Conservation (phyloP, 371 early-diverging fungal species). For the Mucor saturninus region DNA sequence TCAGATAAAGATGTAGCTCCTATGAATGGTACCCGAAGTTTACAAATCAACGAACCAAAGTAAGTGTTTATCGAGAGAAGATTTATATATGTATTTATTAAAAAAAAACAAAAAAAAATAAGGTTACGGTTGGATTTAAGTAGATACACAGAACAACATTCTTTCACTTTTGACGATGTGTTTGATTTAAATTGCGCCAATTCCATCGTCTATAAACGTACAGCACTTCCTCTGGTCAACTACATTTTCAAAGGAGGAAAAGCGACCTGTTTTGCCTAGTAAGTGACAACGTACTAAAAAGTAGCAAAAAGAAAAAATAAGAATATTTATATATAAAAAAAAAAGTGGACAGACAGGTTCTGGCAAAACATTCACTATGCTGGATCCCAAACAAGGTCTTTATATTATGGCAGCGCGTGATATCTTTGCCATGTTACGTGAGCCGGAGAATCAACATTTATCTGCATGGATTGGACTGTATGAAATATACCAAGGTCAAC, state of each 20-base stretch:
- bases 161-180: constrained; percentile 96
- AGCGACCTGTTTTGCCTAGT: constrained; percentile 99
- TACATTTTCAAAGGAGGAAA: constrained; percentile 95
- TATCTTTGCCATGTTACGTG: constrained; percentile 79
- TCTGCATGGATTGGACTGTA: constrained; percentile 87
- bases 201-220: constrained; percentile 78
- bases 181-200: constrained; percentile 86
- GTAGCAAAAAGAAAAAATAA: neutral
- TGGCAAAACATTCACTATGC: constrained; percentile 99
- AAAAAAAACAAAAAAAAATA: too few species aligned
- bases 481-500: constrained; percentile 96
- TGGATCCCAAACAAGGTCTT: constrained; percentile 83
- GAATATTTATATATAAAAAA: constrained; percentile 2
- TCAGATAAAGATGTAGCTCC: constrained; percentile 86
- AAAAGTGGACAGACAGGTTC: constrained; percentile 91
- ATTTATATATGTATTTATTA: too few species aligned
- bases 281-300: constrained; percentile 23
- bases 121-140: constrained; percentile 91
- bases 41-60: constrained; percentile 90
- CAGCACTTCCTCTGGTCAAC: constrained; percentile 93
- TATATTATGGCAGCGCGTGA: constrained; percentile 93
- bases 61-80: neutral
- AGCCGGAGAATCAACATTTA: constrained; percentile 77
- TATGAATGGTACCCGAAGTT: constrained; percentile 61
- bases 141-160: constrained; percentile 93